Base-by-base conservation (phyloP, 1,284 basidiomycete genomes). In the Jaminaea rosea region DNA sequence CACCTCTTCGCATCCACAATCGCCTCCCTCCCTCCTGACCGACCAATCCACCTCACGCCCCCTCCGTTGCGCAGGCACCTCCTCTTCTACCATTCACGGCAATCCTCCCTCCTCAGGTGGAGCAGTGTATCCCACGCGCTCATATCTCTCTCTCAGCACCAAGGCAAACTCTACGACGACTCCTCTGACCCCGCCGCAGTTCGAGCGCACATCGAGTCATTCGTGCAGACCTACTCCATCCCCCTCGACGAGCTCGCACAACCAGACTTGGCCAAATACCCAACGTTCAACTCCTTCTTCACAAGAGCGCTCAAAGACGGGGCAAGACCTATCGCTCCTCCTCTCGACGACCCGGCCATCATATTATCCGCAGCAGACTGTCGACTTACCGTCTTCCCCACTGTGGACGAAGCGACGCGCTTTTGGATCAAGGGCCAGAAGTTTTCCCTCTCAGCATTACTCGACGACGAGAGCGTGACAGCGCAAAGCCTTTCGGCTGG, bases 361-460 rank as follows among this genome's bases (percentile, higher is more conserved):
- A 78, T 96, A 21, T 87, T 96, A 47, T 87, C 85, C 46, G 84
- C 84, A 21, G 93, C 93, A 0, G 93, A 98, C 77, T 96, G 89
- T 71, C 84, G 93, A 26, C 81, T 96, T 64, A 93, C 96, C 85
- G 84, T 84, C 0, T 98, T 97, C 73, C 84, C 87, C 68, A 85
- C 82, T 0, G 83, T 96, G 7, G 78, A 75, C 44, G 85, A 88
- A 50, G 92, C 94, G 1, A 96, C 88, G 0, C 78, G 79, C 21
- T 77, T 98, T 3, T 98, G 94, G 93, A 94, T 98, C 77, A 98
- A 98, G 71, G 94, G 93, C 0, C 83, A 88, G 21, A 88, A 94
- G 63, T 97, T 97, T 70, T 84, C 83, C 0, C 80, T 97, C 1
- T 79, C 76, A 1, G 80, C 84, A 1, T 78, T 98, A 31, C 80